These are phyloP conservation scores for Sarocladium oryzae DNA, from an alignment of 2,329 filamentous ascomycete genomes.

Conservation along the genomic window DNA sequence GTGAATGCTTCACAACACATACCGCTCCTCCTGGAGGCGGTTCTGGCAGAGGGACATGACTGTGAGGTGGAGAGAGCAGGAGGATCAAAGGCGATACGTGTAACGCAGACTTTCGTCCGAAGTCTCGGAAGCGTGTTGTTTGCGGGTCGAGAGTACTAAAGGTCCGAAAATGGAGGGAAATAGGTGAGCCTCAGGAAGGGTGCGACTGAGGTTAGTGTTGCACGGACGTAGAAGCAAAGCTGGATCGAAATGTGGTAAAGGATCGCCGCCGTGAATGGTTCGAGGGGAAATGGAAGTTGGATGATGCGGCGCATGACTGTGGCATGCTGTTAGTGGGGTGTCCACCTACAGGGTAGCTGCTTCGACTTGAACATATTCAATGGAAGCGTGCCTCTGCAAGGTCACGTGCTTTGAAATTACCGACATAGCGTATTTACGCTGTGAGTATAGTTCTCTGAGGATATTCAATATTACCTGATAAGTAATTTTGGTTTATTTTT, in stretches of 20 bases:
- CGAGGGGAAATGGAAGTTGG: constrained; percentile 2
- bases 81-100: background rate
- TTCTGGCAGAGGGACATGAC: constrained; percentile 84
- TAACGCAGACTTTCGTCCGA: background rate
- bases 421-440: too few relatives aligned
- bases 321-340: too few relatives aligned
- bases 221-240: background rate
- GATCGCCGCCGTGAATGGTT: background rate
- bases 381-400: too few relatives aligned
- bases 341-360: too few relatives aligned
- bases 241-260: background rate
- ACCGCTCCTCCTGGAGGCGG: constrained; percentile 83
- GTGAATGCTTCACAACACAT: constrained; percentile 25
- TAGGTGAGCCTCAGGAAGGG: background rate
- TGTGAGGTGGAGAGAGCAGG: background rate
- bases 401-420: too few relatives aligned
- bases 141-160: background rate
- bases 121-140: background rate
- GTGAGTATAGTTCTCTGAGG: too few relatives aligned
- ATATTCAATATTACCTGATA: too few relatives aligned
- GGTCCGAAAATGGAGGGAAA: background rate
- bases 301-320: too few relatives aligned
- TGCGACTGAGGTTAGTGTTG: background rate
- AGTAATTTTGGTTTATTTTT: too few relatives aligned
- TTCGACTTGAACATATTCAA: too few relatives aligned